Conservation (phyloP, 176 grass and related monocot species). For the Microstegium vimineum region DNA sequence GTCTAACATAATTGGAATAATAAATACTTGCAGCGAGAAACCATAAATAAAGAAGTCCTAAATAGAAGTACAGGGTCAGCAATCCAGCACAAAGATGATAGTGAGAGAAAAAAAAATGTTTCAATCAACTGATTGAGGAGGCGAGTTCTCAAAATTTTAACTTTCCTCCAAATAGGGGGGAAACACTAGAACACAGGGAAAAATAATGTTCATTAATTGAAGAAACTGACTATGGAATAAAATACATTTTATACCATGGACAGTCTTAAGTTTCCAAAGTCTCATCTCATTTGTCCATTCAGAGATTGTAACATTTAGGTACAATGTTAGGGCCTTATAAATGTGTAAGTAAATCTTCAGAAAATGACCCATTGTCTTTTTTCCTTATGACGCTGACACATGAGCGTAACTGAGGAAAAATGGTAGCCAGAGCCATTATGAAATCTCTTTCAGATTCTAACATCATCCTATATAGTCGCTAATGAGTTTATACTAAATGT, state of each 20-base stretch:
- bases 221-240: conserved; percentile 2
- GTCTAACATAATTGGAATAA: background rate
- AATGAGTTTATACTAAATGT: background rate
- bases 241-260: background rate
- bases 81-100: background rate
- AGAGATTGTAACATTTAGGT: background rate
- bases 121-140: background rate
- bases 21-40: background rate
- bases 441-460: background rate
- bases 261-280: background rate
- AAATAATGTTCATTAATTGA: background rate
- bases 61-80: background rate
- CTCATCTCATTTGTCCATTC: background rate
- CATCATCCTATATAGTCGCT: background rate
- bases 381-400: background rate
- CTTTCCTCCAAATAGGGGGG: background rate
- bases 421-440: background rate
- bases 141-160: background rate
- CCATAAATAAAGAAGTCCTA: background rate
- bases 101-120: background rate
- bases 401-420: background rate
- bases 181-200: background rate
- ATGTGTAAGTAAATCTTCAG: background rate
- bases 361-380: background rate
- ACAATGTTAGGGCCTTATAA: background rate